phyloP scores from a whole-genome alignment of 257 asterid genomes.

The Thymus quinquecostatus region DNA sequence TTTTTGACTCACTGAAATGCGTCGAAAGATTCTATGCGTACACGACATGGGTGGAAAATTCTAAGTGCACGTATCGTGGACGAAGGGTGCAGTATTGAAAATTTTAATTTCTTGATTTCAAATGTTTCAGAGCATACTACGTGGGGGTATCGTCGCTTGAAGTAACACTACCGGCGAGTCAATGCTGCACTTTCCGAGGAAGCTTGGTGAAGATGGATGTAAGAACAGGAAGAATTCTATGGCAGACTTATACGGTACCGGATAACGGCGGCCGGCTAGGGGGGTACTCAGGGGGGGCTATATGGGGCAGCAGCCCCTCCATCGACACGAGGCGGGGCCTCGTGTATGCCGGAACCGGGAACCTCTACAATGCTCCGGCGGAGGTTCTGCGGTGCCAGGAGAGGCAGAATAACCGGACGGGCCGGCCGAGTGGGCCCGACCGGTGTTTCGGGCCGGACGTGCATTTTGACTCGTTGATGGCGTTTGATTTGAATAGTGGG shows the following conservation, averaged over 20 bases:
- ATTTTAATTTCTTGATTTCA: neutral
- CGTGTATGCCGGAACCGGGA: slow-evolving; percentile 65
- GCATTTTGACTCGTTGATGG: slow-evolving; percentile 62
- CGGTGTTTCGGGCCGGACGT: slow-evolving; percentile 60
- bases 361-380: slow-evolving; percentile 64
- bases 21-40: too few relatives aligned
- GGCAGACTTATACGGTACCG: slow-evolving; percentile 79
- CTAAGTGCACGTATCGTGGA: too few relatives aligned
- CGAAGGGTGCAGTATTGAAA: too few relatives aligned
- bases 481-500: slow-evolving; percentile 56
- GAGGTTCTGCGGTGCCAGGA: slow-evolving; percentile 61
- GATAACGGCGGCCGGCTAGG: slow-evolving; percentile 63
- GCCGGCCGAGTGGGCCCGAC: slow-evolving; percentile 51
- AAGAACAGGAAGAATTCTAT: slow-evolving; percentile 52
- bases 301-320: slow-evolving; percentile 90
- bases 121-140: slow-evolving; percentile 39
- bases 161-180: slow-evolving; percentile 41
- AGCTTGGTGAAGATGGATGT: slow-evolving; percentile 66
- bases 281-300: slow-evolving; percentile 64
- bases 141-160: slow-evolving; percentile 82
- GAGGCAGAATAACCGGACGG: slow-evolving; percentile 48
- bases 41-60: too few relatives aligned
- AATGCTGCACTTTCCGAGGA: slow-evolving; percentile 77
- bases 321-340: slow-evolving; percentile 48
- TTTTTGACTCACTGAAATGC: too few relatives aligned